Percentiles rank a stretch among this genome's conserved stretches.
phyloP scores from a whole-genome alignment of 306 rosid species.

The Crotalaria pallida region DNA sequence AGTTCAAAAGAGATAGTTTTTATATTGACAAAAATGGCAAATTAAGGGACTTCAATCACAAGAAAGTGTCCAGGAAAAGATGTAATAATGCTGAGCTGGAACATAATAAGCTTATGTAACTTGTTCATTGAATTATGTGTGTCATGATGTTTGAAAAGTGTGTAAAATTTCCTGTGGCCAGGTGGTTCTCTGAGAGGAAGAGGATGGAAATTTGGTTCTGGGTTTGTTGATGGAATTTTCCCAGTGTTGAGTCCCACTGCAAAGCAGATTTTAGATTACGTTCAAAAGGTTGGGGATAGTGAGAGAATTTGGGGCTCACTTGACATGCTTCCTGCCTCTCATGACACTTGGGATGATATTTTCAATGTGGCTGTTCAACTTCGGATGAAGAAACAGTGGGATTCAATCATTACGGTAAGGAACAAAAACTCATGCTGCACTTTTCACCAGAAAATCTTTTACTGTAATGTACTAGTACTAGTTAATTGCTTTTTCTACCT shows the following conservation, averaged over 20 bases:
- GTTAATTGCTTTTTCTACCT: not conserved
- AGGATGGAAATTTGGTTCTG: constrained; percentile 96
- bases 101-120: not conserved
- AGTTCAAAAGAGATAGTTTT: constrained; percentile 60
- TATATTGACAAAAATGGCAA: constrained; percentile 77
- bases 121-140: constrained; percentile 10
- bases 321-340: constrained; percentile 65
- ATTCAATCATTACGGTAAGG: constrained; percentile 67
- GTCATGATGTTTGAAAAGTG: constrained; percentile 17
- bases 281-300: constrained; percentile 47
- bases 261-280: constrained; percentile 52
- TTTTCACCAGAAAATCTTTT: not conserved
- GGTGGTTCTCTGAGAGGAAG: constrained; percentile 94
- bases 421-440: not conserved
- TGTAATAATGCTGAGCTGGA: constrained; percentile 40
- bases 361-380: constrained; percentile 81
- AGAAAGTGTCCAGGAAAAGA: constrained; percentile 77
- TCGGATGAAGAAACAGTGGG: constrained; percentile 77
- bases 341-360: constrained; percentile 77
- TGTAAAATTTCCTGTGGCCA: constrained; percentile 19
- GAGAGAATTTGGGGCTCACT: constrained; percentile 55
- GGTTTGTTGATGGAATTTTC: constrained; percentile 90
- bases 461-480: too few relatives aligned
- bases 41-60: constrained; percentile 70
- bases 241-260: constrained; percentile 79